Evolutionary conservation across 805 yeast species (phyloP).

Genomic region (Saturnispora halmiae): DNA sequence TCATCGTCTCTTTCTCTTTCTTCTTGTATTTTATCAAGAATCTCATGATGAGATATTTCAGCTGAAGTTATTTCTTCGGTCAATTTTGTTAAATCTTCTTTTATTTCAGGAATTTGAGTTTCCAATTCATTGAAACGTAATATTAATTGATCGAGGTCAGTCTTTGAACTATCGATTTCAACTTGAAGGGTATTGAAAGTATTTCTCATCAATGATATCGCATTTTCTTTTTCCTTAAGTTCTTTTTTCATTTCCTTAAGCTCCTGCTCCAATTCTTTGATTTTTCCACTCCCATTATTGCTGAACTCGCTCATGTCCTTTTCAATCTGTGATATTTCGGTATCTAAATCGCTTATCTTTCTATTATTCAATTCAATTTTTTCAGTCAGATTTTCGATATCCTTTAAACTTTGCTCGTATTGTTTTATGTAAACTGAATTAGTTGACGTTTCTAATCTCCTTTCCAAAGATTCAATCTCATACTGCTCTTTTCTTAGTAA

Average conservation of each 20-base stretch:
- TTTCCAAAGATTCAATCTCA: conserved; percentile 46
- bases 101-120: conserved; percentile 29
- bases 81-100: conserved; percentile 20
- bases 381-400: conserved; percentile 33
- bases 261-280: conserved; percentile 53
- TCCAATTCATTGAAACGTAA: conserved; percentile 35
- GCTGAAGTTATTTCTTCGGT: conserved; percentile 25
- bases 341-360: conserved; percentile 31
- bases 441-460: conserved; percentile 46
- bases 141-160: conserved; percentile 42
- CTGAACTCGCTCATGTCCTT: conserved; percentile 77
- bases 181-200: conserved; percentile 55
- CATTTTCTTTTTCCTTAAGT: conserved; percentile 30
- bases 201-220: conserved; percentile 40
- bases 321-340: conserved; percentile 48
- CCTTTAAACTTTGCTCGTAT: conserved; percentile 8
- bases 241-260: conserved; percentile 33
- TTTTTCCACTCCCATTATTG: conserved; percentile 69
- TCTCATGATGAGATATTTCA: conserved; percentile 20
- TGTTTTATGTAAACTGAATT: conserved; percentile 47
- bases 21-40: conserved; percentile 34
- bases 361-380: conserved; percentile 38
- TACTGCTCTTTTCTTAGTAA: conserved; percentile 50
- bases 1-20: conserved; percentile 57
- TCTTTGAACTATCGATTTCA: conserved; percentile 57